Evolutionary conservation across 192 early-diverging fungal genomes (phyloP).

Genomic region (Entomortierella beljakovae): DNA sequence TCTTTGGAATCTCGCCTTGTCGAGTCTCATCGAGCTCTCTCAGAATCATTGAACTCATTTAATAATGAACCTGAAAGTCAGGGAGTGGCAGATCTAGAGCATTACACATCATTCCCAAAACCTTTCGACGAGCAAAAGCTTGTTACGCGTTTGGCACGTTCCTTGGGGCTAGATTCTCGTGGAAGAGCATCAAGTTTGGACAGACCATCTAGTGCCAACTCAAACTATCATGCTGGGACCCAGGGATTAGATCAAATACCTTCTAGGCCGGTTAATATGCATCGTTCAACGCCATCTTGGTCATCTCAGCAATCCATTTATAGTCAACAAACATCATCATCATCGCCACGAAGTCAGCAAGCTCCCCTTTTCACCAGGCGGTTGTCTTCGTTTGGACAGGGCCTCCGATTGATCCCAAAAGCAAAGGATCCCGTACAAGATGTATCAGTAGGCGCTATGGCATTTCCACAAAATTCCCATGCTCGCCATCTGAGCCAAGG

Average conservation of each 20-base stretch:
- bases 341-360: background rate
- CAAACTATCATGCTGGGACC: too few relatives aligned
- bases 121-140: constrained; percentile 32
- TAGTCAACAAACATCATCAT: constrained; percentile 14
- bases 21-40: background rate
- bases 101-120: constrained; percentile 38
- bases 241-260: background rate
- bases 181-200: background rate
- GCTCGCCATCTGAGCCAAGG: constrained; percentile 7
- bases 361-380: background rate
- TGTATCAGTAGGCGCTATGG: background rate
- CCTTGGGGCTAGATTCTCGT: constrained; percentile 30
- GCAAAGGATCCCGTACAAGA: background rate
- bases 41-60: background rate
- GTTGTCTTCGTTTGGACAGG: constrained; percentile 16
- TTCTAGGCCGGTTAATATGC: background rate
- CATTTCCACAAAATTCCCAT: background rate
- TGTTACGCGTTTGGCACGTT: constrained; percentile 22
- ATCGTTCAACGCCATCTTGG: constrained; percentile 36
- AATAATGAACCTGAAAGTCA: background rate
- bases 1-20: background rate
- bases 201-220: background rate
- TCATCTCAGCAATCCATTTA: constrained; percentile 41
- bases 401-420: constrained; percentile 16
- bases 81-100: constrained; percentile 1